Conservation (phyloP, 2,329 filamentous ascomycete species). For the Paecilomyces sp. region DNA sequence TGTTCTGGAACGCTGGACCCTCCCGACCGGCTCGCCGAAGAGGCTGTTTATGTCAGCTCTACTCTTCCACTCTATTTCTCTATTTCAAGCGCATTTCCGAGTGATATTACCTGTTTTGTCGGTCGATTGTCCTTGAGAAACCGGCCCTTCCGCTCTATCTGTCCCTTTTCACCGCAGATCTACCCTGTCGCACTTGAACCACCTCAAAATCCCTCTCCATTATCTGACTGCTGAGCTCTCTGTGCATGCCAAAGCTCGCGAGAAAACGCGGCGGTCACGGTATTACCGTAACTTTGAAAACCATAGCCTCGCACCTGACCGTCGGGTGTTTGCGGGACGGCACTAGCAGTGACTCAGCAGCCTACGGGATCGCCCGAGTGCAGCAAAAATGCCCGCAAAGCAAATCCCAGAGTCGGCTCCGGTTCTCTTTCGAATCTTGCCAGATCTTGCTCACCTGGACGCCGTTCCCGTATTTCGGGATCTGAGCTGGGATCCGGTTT, state of each 20-base stretch:
- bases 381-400: neutral
- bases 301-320: neutral
- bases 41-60: neutral
- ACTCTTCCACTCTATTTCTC: too few species aligned
- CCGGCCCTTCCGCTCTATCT: neutral
- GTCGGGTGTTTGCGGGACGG: neutral
- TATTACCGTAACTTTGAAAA: neutral
- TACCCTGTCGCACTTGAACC: neutral
- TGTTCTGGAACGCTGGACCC: neutral
- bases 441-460: neutral
- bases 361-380: neutral
- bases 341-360: neutral
- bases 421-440: neutral
- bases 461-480: neutral
- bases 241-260: neutral
- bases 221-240: neutral
- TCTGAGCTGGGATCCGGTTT: neutral
- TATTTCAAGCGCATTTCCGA: neutral
- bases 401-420: neutral
- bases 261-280: neutral
- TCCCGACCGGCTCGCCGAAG: neutral
- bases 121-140: neutral
- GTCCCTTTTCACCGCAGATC: neutral
- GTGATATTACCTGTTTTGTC: neutral
- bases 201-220: neutral